Evolutionary conservation across 2,329 filamentous ascomycete species (phyloP).

Genomic region (Phaeophleospora eucalypticola): DNA sequence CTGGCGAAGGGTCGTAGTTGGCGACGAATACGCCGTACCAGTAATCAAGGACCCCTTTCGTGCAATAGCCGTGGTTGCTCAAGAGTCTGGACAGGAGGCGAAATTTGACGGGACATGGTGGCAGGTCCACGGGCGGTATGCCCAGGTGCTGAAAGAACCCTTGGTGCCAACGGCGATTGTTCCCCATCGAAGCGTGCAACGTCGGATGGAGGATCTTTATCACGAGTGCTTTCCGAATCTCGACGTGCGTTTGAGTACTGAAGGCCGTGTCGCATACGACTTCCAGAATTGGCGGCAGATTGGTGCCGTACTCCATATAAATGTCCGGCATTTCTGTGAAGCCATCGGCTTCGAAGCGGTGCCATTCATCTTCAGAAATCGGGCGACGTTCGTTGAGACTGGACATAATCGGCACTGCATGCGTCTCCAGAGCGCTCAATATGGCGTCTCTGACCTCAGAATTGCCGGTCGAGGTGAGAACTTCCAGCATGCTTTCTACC

Average conservation of each 20-base stretch:
- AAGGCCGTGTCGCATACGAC: conserved; percentile 6
- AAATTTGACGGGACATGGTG: conserved; percentile 7
- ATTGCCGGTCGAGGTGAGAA: conserved; percentile 20
- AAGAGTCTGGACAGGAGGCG: conserved; percentile 10
- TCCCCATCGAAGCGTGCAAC: conserved; percentile 10
- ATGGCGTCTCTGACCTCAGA: conserved; percentile 11
- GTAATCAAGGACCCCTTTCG: conserved; percentile 24
- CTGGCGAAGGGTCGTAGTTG: conserved; percentile 22
- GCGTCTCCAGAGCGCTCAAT: conserved; percentile 27
- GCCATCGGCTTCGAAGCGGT: conserved; percentile 17
- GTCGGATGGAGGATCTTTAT: conserved; percentile 16
- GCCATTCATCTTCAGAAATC: conserved; percentile 33
- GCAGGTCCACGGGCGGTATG: conserved; percentile 1
- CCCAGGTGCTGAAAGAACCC: conserved; percentile 12
- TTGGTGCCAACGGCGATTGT: conserved; percentile 17
- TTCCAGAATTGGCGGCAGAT: conserved; percentile 9
- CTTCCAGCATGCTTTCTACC: conserved; percentile 33
- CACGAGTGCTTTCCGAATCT: conserved; percentile 8
- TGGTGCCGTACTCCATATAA: conserved; percentile 13
- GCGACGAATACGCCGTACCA: conserved; percentile 23
- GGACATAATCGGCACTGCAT: conserved; percentile 32
- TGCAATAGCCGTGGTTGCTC: conserved; percentile 14
- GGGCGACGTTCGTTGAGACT: conserved; percentile 35
- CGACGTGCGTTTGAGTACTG: not conserved
- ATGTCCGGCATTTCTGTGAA: conserved; percentile 22